Percentiles rank a stretch among this genome's conserved stretches.
phyloP scores from a whole-genome alignment of 2,329 filamentous ascomycete species.

The Nothopassalora personata region DNA sequence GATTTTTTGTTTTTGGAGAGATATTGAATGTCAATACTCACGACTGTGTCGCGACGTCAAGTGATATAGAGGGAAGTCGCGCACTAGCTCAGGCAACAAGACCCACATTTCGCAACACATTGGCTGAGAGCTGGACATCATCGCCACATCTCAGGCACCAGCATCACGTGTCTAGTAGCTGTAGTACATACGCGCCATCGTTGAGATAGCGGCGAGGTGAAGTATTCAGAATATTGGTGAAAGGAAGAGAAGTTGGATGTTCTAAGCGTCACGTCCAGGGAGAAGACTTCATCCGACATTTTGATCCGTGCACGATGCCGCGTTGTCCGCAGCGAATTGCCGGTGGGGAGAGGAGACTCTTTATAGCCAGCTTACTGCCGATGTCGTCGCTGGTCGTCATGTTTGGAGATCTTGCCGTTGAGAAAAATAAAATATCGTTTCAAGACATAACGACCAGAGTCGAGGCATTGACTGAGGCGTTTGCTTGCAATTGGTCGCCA shows the following conservation, averaged over 20 bases:
- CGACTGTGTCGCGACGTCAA: not conserved
- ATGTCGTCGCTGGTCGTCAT: not conserved
- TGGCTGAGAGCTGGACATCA: not conserved
- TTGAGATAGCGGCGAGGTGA: not conserved
- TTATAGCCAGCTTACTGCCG: not conserved
- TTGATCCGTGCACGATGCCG: not conserved
- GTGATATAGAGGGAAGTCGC: not conserved
- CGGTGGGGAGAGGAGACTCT: not conserved
- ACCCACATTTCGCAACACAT: not conserved
- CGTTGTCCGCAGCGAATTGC: not conserved
- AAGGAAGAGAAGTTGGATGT: too few species aligned
- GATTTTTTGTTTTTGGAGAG: not conserved
- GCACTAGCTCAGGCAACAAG: not conserved
- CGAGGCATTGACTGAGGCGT: not conserved
- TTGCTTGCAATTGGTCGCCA: conserved; percentile 6
- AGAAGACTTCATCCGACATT: not conserved
- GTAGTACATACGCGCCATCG: not conserved
- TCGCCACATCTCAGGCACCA: not conserved
- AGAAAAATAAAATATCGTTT: too few species aligned
- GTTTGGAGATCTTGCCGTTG: not conserved
- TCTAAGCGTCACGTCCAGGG: not conserved
- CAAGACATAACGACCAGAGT: not conserved
- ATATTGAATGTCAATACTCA: not conserved
- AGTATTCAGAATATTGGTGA: not conserved
- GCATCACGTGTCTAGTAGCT: not conserved